Evolutionary conservation across 768 basidiomycete species (phyloP).

Genomic region (Mycena epipterygia): DNA sequence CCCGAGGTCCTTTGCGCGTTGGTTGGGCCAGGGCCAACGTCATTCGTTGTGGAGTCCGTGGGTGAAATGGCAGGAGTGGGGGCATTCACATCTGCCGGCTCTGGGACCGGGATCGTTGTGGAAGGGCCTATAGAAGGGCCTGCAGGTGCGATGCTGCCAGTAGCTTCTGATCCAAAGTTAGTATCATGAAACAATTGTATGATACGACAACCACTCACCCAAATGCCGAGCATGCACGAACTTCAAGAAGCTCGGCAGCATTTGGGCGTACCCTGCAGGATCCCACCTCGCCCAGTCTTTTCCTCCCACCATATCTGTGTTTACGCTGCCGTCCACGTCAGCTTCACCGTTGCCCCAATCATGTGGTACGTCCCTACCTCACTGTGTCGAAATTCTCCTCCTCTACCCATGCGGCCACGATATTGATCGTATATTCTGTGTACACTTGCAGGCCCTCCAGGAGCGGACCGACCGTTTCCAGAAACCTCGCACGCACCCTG

Average conservation of each 20-base stretch:
- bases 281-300: constrained; percentile 6
- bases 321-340: neutral
- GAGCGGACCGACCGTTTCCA: neutral
- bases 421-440: constrained; percentile 1
- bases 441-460: neutral
- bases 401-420: neutral
- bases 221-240: neutral
- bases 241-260: neutral
- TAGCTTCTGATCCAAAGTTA: neutral
- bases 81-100: no score
- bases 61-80: no score
- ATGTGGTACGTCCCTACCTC: neutral
- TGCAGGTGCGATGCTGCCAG: neutral
- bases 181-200: no score
- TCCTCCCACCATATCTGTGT: neutral
- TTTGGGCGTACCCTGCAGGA: neutral
- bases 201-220: neutral
- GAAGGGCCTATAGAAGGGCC: no score
- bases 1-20: no score
- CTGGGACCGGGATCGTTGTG: no score
- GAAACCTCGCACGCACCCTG: neutral
- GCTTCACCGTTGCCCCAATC: neutral
- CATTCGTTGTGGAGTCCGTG: no score
- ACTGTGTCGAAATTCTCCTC: neutral
- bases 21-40: no score